Conservation (phyloP, 2,329 filamentous ascomycete species). For the Hymenoscyphus fructigenus region DNA sequence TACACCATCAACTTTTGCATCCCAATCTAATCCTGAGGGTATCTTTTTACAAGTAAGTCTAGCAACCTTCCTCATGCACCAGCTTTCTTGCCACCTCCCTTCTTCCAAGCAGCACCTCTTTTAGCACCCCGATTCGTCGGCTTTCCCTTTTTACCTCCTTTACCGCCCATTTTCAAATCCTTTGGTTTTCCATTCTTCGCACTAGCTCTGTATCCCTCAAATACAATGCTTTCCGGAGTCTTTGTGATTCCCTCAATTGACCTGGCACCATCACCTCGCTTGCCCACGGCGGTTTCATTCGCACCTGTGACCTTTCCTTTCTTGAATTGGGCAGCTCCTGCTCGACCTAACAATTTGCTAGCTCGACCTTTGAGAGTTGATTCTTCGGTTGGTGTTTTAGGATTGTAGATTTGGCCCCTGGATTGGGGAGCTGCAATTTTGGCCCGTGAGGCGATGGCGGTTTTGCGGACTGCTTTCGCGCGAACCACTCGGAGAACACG, state of each 20-base stretch:
- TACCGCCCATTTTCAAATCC: slow-evolving; percentile 58
- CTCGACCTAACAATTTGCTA: slow-evolving; percentile 69
- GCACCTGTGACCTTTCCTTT: slow-evolving; percentile 33
- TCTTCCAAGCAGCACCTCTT: slow-evolving; percentile 40
- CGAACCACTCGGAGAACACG: slow-evolving; percentile 81
- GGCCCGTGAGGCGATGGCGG: slow-evolving; percentile 29
- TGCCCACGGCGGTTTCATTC: slow-evolving; percentile 30
- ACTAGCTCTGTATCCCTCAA: slow-evolving; percentile 76
- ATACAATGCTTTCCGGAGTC: slow-evolving; percentile 70
- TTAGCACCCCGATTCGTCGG: slow-evolving; percentile 39
- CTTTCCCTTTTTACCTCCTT: slow-evolving; percentile 45
- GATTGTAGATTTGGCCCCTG: slow-evolving; percentile 53
- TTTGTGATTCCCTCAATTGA: slow-evolving; percentile 42
- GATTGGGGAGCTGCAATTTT: slow-evolving; percentile 36
- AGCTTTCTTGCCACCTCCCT: slow-evolving; percentile 38
- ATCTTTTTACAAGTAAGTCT: slow-evolving; percentile 5
- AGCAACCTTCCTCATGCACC: background rate
- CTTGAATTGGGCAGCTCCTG: slow-evolving; percentile 51
- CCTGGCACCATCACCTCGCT: slow-evolving; percentile 19
- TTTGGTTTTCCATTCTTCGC: slow-evolving; percentile 63
- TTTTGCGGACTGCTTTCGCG: slow-evolving; percentile 52
- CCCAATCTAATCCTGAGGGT: background rate
- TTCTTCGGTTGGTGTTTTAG: slow-evolving; percentile 68
- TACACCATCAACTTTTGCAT: background rate
- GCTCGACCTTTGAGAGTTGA: slow-evolving; percentile 73